phyloP scores from a whole-genome alignment of 2,329 filamentous ascomycete species.

The Neoarthrinium moseri region DNA sequence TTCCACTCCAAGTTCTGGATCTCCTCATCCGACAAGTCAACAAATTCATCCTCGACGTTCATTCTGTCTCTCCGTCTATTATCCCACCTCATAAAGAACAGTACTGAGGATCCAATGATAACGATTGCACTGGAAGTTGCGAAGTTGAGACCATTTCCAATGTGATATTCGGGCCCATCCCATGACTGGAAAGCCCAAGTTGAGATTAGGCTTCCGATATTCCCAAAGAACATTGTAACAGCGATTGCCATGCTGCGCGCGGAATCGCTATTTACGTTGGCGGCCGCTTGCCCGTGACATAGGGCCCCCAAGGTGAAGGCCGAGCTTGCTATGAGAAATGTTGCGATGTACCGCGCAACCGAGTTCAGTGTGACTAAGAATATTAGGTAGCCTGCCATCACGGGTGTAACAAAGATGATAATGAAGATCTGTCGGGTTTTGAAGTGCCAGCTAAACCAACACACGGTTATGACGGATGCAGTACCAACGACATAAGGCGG shows the following conservation, averaged over 20 bases:
- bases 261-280: conserved; percentile 1
- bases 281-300: background rate
- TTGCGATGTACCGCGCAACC: conserved; percentile 58
- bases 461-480: conserved; percentile 57
- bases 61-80: too few species aligned
- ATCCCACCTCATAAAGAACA: too few species aligned
- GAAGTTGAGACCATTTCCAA: conserved; percentile 1
- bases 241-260: conserved; percentile 1
- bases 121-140: background rate
- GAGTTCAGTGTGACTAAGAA: conserved; percentile 51
- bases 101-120: too few species aligned
- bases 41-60: too few species aligned
- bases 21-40: too few species aligned
- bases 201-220: conserved; percentile 2
- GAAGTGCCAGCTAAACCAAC: conserved; percentile 54
- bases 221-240: background rate
- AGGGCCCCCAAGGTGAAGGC: conserved; percentile 58
- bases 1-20: too few species aligned
- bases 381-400: conserved; percentile 64
- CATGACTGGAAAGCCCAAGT: conserved; percentile 1
- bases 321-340: conserved; percentile 60
- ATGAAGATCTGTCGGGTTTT: conserved; percentile 57
- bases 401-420: conserved; percentile 51
- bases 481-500: conserved; percentile 64
- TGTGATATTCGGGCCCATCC: conserved; percentile 1